Evolutionary conservation across 495 filamentous ascomycete genomes (phyloP).

Genomic region (Penicillium odoratum): DNA sequence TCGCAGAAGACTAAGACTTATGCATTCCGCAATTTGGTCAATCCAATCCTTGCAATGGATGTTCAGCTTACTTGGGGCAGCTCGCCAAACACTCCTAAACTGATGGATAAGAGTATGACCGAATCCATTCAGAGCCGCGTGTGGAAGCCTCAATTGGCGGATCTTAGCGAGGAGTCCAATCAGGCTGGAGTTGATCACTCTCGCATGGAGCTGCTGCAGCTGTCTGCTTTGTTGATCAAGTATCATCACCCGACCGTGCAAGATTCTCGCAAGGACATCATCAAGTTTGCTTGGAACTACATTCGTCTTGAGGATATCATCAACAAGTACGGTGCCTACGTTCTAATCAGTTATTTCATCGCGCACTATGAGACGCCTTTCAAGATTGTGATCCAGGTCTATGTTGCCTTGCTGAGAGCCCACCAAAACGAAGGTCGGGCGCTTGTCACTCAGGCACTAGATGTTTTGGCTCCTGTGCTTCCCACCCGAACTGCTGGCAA

Average conservation of each 20-base stretch:
- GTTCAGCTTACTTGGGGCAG: constrained; percentile 63
- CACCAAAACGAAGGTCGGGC: constrained; percentile 93
- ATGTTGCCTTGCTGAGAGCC: constrained; percentile 83
- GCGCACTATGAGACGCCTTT: constrained; percentile 93
- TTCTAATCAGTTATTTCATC: constrained; percentile 96
- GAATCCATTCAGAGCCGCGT: constrained; percentile 91
- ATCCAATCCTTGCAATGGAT: constrained; percentile 97
- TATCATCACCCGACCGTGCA: constrained; percentile 82
- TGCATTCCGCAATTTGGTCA: constrained; percentile 86
- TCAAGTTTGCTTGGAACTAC: constrained; percentile 98
- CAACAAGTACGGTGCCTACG: constrained; percentile 98
- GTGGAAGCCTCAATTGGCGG: constrained; percentile 85
- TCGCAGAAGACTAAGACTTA: constrained; percentile 91
- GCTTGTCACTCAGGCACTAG: constrained; percentile 89
- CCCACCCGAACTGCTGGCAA: constrained; percentile 60
- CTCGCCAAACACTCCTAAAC: constrained; percentile 59
- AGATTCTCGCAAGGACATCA: constrained; percentile 94
- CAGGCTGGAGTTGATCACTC: constrained; percentile 93
- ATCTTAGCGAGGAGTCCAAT: constrained; percentile 79
- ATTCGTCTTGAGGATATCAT: constrained; percentile 97
- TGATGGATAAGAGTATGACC: constrained; percentile 86
- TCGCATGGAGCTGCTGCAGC: constrained; percentile 90
- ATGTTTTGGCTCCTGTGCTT: constrained; percentile 89
- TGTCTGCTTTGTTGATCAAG: constrained; percentile 92
- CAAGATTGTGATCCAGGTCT: constrained; percentile 94